Evolutionary conservation across 2,329 filamentous ascomycete species (phyloP), one percentile per base, ranked within the genome.

Genomic region (Triangularia setosa): DNA sequence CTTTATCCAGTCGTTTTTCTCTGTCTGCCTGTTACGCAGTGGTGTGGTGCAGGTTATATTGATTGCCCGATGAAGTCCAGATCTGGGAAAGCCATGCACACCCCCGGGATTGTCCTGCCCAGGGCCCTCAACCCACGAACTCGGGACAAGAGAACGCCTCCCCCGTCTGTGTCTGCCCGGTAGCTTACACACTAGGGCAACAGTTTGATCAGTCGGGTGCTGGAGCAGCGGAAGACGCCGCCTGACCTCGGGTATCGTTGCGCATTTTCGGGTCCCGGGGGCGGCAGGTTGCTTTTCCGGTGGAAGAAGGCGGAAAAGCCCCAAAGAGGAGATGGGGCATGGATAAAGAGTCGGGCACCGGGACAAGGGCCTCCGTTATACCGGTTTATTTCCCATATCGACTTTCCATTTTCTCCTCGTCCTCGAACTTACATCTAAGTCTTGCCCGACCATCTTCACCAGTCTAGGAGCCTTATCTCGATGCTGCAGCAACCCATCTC

Each of bases 401-500:
- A 48, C 40, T 48, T 2, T 48, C 40, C 21, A 21, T 48, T 48
- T 21, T 18, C 6, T 21, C 5, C 40, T 18, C 14, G 14, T 16
- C 16, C 1, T 16, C 16, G 16, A 40, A 40, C 18, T 21, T 21
- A 48, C 4, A 21, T 48, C 8, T 44, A 4, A 44, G 8, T 44
- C n/a, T 8, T 6, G 16, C 18, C 6, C n/a, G 18, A n/a, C 40
- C n/a, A 5, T 48, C 40, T 14, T n/a, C 40, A 21, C 40, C 40
- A 48, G 40, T 48, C 40, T 21, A 44, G 40, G 61, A 58, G 25
- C 68, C 65, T 70, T 69, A 70, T 69, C 69, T 70, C 68, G 70
- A 70, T 70, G 65, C 67, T 69, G 70, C 69, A 69, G 65, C 63
- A 23, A 53, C 64, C 66, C 66, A 62, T 60, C 56, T 55, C 52